Conservation (phyloP, 768 basidiomycete species). For the Leccinum rimulosum region DNA sequence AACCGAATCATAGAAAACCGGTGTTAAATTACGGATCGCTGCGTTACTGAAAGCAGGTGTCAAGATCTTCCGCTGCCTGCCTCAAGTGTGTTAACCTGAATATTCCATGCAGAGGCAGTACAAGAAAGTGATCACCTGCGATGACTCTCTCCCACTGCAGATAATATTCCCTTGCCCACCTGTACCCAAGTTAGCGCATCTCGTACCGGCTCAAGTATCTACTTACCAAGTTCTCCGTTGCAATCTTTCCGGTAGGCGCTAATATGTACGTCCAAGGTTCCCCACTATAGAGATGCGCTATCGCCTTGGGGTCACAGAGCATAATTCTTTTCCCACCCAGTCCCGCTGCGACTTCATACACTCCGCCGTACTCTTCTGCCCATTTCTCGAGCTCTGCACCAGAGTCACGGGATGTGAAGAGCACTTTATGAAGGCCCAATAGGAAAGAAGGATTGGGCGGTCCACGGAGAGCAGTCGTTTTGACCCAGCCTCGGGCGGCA, state of each 20-base stretch:
- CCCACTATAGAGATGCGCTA: slow-evolving; percentile 47
- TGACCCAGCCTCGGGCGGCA: slow-evolving; percentile 3
- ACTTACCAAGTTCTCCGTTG: slow-evolving; percentile 27
- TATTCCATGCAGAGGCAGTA: slow-evolving; percentile 20
- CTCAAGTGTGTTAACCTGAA: slow-evolving; percentile 2
- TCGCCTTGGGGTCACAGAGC: slow-evolving; percentile 48
- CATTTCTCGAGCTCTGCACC: slow-evolving; percentile 43
- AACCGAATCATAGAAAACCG: slow-evolving; percentile 41
- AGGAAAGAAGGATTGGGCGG: slow-evolving; percentile 18
- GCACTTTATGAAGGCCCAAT: slow-evolving; percentile 12
- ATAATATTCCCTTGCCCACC: slow-evolving; percentile 38
- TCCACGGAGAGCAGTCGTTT: slow-evolving; percentile 23
- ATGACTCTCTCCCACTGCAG: slow-evolving; percentile 43
- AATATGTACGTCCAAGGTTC: slow-evolving; percentile 42
- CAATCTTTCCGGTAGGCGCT: slow-evolving; percentile 19
- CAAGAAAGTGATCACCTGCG: slow-evolving; percentile 29
- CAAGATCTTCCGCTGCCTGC: slow-evolving; percentile 37
- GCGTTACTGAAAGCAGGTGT: slow-evolving; percentile 42
- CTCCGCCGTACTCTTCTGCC: slow-evolving; percentile 47
- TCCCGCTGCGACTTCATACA: slow-evolving; percentile 38
- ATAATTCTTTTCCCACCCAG: slow-evolving; percentile 37
- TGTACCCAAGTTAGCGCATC: slow-evolving; percentile 2
- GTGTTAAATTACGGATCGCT: slow-evolving; percentile 36
- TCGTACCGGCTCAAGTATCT: background rate
- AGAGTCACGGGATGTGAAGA: slow-evolving; percentile 19